Evolutionary conservation across 2,329 filamentous ascomycete genomes (phyloP).

Genomic region (Xylariales sp.): DNA sequence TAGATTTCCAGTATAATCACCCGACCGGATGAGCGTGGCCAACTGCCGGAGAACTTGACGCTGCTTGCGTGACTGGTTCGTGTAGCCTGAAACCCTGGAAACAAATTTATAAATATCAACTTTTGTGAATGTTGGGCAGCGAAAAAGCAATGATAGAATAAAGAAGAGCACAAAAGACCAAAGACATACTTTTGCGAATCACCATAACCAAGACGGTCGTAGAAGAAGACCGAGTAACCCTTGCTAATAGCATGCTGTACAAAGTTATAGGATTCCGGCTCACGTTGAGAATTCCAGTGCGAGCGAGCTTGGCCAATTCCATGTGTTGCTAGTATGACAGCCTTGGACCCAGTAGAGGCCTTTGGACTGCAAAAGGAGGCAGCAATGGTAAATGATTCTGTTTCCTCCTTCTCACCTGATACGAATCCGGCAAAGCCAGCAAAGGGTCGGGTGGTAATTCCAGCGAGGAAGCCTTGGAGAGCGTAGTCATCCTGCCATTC

Average conservation of each 20-base stretch:
- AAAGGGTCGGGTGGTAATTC: neutral
- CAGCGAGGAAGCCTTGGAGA: neutral
- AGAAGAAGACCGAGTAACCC: neutral
- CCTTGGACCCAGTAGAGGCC: neutral
- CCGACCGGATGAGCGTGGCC: neutral
- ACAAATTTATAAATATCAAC: too few relatives aligned
- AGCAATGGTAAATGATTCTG: neutral
- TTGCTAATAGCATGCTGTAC: neutral
- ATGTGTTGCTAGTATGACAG: neutral
- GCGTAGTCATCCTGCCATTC: neutral
- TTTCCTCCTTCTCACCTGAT: neutral
- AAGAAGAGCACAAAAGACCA: too few relatives aligned
- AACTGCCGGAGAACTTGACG: neutral
- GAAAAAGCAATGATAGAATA: too few relatives aligned
- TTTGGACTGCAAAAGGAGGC: neutral
- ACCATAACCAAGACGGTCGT: neutral
- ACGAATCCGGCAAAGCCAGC: neutral
- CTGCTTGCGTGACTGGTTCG: neutral
- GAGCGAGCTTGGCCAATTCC: neutral
- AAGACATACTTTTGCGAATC: neutral
- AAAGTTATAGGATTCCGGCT: neutral
- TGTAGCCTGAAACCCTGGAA: neutral
- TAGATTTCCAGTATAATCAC: too few relatives aligned
- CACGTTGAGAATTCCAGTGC: neutral
- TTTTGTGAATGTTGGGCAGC: too few relatives aligned